A percentile compares a stretch with the other conserved stretches of the same genome.
These are phyloP conservation scores for Ogataea salicorniae DNA, from an alignment of 805 yeast species.

Conservation along the genomic window DNA sequence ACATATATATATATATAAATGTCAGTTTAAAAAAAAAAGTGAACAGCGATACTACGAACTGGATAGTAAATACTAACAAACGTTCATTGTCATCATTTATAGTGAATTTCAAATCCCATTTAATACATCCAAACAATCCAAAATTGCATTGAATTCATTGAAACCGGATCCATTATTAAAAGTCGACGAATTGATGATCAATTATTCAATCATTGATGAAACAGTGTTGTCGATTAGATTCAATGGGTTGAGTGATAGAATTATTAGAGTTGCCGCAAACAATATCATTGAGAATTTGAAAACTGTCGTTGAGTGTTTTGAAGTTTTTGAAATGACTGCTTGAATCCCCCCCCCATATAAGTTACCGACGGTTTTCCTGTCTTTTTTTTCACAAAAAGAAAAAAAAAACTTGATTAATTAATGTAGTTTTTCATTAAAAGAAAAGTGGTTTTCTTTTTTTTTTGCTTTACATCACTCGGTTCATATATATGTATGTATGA, in stretches of 20 bases:
- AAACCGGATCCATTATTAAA: slow-evolving; percentile 79
- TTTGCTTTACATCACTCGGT: background rate
- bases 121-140: slow-evolving; percentile 50
- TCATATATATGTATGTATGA: background rate
- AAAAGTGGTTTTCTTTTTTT: background rate
- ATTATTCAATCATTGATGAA: slow-evolving; percentile 33
- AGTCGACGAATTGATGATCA: slow-evolving; percentile 56
- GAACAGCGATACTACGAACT: too few relatives aligned
- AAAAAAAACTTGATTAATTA: too few relatives aligned
- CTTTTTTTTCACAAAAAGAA: too few relatives aligned
- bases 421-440: background rate
- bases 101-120: slow-evolving; percentile 60
- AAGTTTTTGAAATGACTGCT: slow-evolving; percentile 46
- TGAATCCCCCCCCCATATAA: background rate
- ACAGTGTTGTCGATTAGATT: slow-evolving; percentile 41
- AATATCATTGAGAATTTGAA: slow-evolving; percentile 72
- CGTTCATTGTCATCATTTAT: background rate
- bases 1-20: too few relatives aligned
- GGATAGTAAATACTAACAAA: background rate
- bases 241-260: slow-evolving; percentile 63
- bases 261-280: slow-evolving; percentile 79
- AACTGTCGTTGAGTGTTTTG: slow-evolving; percentile 75
- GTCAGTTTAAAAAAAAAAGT: too few relatives aligned
- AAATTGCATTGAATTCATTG: slow-evolving; percentile 55
- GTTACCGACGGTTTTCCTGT: too few relatives aligned